Evolutionary conservation across 1,139 yeast genomes (phyloP), one percentile per base, ranked within the genome.

Genomic region (Zygoascus hellenicus): DNA sequence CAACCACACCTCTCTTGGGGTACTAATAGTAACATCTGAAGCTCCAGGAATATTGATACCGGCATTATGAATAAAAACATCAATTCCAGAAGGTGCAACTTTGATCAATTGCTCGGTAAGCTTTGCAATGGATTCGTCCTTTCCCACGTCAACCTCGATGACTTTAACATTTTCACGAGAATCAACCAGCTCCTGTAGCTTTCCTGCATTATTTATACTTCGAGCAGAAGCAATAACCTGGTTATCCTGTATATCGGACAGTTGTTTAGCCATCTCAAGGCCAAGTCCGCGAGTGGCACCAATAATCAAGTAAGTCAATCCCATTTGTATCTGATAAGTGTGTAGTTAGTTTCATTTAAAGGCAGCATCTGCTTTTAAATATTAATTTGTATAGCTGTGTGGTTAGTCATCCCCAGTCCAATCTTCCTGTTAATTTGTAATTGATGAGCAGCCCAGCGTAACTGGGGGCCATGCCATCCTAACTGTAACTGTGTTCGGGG

Each of bases 41-140:
- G 26, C 26, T 7, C 7, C 7, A 4, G 26, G 26, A 22, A 22
- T 22, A 22, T 22, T 22, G 26, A 76, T 68, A 38, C 82, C 80
- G 0, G 81, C 81, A 61, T 77, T 76, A 54, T 75, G 74, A 42
- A 76, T 67, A 13, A 74, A 66, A 11, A 73, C 64, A 52, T 75
- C 75, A 29, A 76, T 51, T 13, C 68, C 57, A 5, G 55, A 42
- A 17, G 40, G 48, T 11, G 45, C 40, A 17, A 43, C 9, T 28
- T 44, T 36, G 4, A 15, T 22, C 15, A 68, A 65, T 36, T 61
- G 62, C 5, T 46, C 47, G 0, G 56, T 49, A 7, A 44, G 44
- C 1, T 49, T 46, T 5, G 49, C 45, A 40, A 54, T 54, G 3
- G 58, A 53, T 4, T 52, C 55, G 11, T 48, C 49, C 13, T 50